Conservation (phyloP, 2,329 filamentous ascomycete species). For the Herpotrichia juniperi region DNA sequence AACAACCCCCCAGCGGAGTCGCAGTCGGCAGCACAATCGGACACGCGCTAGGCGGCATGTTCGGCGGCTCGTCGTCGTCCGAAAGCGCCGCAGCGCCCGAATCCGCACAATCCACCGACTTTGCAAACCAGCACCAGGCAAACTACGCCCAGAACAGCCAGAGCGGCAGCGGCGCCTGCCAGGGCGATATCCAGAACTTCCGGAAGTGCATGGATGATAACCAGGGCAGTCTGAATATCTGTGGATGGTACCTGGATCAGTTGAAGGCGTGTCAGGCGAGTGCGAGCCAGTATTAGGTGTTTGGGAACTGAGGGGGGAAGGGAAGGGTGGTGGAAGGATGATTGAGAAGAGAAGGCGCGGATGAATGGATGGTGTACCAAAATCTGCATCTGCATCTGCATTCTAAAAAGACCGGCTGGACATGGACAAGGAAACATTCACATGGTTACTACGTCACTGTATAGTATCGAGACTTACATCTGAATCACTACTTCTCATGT, state of each 20-base stretch:
- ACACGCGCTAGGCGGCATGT: conserved; percentile 89
- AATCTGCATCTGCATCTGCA: conserved; percentile 18
- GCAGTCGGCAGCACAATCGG: conserved; percentile 95
- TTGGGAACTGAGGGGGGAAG: neutral
- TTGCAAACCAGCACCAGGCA: conserved; percentile 38
- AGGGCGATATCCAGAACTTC: conserved; percentile 81
- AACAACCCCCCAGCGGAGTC: conserved; percentile 72
- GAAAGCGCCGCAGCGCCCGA: conserved; percentile 48
- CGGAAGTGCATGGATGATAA: conserved; percentile 97
- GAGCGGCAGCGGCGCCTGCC: conserved; percentile 60
- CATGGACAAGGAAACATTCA: neutral
- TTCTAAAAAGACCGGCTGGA: neutral
- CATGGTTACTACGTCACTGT: conserved; percentile 7
- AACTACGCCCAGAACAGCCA: conserved; percentile 56
- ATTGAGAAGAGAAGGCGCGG: neutral
- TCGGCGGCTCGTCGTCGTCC: conserved; percentile 69
- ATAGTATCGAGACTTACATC: conserved; percentile 16
- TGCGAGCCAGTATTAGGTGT: conserved; percentile 54
- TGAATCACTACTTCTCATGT: conserved; percentile 13
- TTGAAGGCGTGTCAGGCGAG: conserved; percentile 64
- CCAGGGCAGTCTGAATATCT: conserved; percentile 91
- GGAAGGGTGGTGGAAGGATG: neutral
- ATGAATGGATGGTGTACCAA: conserved; percentile 1
- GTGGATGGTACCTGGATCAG: conserved; percentile 98
- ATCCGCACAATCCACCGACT: conserved; percentile 41